Evolutionary conservation across 1,284 basidiomycete species (phyloP).

Genomic region (Dichomitus squalens): DNA sequence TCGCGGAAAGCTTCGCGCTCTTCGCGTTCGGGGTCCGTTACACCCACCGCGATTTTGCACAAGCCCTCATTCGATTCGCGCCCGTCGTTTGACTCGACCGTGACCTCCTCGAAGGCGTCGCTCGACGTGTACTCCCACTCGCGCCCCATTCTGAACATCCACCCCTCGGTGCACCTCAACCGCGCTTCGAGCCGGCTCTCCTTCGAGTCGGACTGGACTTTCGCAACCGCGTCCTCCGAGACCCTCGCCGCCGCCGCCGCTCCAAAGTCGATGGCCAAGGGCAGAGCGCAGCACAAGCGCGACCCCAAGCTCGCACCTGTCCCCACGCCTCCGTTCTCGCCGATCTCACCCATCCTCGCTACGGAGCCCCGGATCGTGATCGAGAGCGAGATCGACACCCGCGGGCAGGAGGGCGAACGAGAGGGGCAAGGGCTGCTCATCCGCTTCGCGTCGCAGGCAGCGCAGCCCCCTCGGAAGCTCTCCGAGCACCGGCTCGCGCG

Average conservation of each 20-base stretch:
- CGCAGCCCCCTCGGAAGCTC: slow-evolving; percentile 26
- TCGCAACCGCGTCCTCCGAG: slow-evolving; percentile 30
- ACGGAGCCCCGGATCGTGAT: slow-evolving; percentile 8
- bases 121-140: slow-evolving; percentile 1
- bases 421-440: slow-evolving; percentile 40
- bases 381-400: slow-evolving; percentile 14
- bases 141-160: slow-evolving; percentile 1
- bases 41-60: slow-evolving; percentile 1
- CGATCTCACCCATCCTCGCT: slow-evolving; percentile 1
- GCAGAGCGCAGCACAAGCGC: slow-evolving; percentile 1
- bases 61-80: slow-evolving; percentile 2
- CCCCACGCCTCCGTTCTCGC: slow-evolving; percentile 1
- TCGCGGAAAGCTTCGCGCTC: not conserved
- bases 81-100: not conserved
- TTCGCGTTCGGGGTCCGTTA: not conserved
- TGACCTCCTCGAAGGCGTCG: slow-evolving; percentile 5
- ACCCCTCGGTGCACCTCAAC: slow-evolving; percentile 2
- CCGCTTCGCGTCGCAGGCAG: slow-evolving; percentile 34
- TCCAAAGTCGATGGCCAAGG: not conserved
- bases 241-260: slow-evolving; percentile 21
- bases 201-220: slow-evolving; percentile 23
- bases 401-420: not conserved
- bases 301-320: not conserved
- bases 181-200: slow-evolving; percentile 5
- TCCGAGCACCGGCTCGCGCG: slow-evolving; percentile 38